Conservation (phyloP, 192 early-diverging fungal species). For the Gonapodya sp. region DNA sequence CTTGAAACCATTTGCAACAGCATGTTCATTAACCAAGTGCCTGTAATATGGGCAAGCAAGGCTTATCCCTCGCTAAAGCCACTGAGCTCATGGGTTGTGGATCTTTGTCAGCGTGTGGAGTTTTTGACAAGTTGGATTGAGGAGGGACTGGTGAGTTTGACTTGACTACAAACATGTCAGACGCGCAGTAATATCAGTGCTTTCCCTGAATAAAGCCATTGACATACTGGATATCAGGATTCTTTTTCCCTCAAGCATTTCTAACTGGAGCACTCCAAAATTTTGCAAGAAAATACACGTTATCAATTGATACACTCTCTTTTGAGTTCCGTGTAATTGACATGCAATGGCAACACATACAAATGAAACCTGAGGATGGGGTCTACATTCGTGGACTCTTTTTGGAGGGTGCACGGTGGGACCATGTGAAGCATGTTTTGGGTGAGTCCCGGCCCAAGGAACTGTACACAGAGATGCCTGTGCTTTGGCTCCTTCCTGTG, state of each 20-base stretch:
- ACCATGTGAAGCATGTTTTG: slow-evolving; percentile 38
- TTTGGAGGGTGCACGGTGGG: slow-evolving; percentile 52
- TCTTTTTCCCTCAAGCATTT: slow-evolving; percentile 63
- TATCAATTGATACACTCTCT: slow-evolving; percentile 45
- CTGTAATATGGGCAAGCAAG: slow-evolving; percentile 50
- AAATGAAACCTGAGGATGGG: slow-evolving; percentile 46
- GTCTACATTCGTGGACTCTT: slow-evolving; percentile 43
- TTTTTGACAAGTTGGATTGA: slow-evolving; percentile 53
- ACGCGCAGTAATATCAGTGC: too few species aligned
- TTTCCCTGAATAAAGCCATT: too few species aligned
- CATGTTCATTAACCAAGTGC: slow-evolving; percentile 41
- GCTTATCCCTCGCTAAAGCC: slow-evolving; percentile 58
- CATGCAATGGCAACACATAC: slow-evolving; percentile 21
- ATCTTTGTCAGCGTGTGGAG: slow-evolving; percentile 37
- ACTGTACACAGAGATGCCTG: slow-evolving; percentile 42
- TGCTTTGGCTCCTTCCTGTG: slow-evolving; percentile 45
- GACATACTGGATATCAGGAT: slow-evolving; percentile 56
- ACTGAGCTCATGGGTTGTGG: slow-evolving; percentile 18
- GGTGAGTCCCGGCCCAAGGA: slow-evolving; percentile 40
- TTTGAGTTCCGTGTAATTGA: slow-evolving; percentile 44
- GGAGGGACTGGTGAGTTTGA: background rate
- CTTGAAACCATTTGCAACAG: slow-evolving; percentile 55
- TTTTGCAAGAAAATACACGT: slow-evolving; percentile 47
- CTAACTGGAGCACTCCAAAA: slow-evolving; percentile 57
- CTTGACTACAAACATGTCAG: too few species aligned